Evolutionary conservation across 208 protist genomes (phyloP), one percentile per base, ranked within the genome.

Genomic region (Angomonas deanei): DNA sequence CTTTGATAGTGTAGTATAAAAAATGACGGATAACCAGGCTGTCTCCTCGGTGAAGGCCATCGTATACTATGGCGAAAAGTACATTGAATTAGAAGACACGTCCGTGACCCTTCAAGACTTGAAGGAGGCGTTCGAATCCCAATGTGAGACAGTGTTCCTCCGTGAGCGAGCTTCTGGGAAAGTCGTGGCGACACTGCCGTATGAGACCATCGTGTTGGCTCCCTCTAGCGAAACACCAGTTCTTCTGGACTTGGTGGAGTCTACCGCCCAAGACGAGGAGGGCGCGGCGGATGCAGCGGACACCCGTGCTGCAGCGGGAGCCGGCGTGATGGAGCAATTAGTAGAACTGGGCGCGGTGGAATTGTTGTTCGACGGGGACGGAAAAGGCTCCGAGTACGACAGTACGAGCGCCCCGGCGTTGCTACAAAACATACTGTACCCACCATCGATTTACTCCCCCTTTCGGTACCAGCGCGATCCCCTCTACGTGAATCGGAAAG

Each of bases 151-250:
- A 10, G 73, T 83, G 56, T 84, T 69, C 49, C 56, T 94, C 15
- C 74, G 67, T 24, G 72, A 83, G 13, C 70, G 80, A 1, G 56
- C 34, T 3, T 82, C 67, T 3, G 78, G 79, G 5, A 78, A 69
- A 3, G 66, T 90, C 2, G 77, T 92, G 27, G 85, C 81, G 0
- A 94, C 88, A 21, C 69, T 94, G 8, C 83, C 88, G 0, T 92
- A 82, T 55, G 88, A 94, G 48, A 56, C 62, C 5, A 53, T 94
- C 0, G 75, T 74, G 2, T 49, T 63, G 2, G 60, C 59, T 0
- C 30, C 49, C 4, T 52, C 61, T 4, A 47, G 68, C 1, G 53
- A 39, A 8, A 27, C 48, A 11, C 11, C 47, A 32, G 27, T 58
- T n/a, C 5, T 21, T 42, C 19, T 31, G n/a, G 28, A 61, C 27